These are phyloP conservation scores for Hansenula sp. DNA, from an alignment of 1,139 yeast genomes.

Conservation along the genomic window DNA sequence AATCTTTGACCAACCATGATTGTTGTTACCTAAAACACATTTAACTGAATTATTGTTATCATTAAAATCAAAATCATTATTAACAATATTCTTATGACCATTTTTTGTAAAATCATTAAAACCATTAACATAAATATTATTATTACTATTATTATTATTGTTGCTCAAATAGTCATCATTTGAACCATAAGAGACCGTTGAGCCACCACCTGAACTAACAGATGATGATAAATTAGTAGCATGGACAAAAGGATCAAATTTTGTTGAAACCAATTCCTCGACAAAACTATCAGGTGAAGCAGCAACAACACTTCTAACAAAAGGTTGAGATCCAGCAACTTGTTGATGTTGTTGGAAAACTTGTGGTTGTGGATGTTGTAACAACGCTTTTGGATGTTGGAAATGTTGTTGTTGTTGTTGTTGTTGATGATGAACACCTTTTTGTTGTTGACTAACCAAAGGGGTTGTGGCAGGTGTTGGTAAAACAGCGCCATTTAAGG, in stretches of 20 bases:
- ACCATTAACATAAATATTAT: background rate
- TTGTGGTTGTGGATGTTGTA: conserved; percentile 2
- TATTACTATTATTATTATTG: conserved; percentile 1
- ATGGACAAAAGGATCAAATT: conserved; percentile 7
- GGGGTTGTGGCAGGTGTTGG: background rate
- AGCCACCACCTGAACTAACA: conserved; percentile 18
- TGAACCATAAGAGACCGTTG: conserved; percentile 16
- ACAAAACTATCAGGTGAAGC: conserved; percentile 16
- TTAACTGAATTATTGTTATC: conserved; percentile 8
- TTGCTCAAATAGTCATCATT: background rate
- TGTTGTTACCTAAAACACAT: no score
- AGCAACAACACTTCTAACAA: conserved; percentile 6
- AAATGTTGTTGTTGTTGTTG: background rate
- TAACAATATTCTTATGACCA: conserved; percentile 5
- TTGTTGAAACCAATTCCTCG: conserved; percentile 7
- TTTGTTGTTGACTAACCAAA: background rate
- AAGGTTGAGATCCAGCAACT: background rate
- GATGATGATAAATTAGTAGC: conserved; percentile 17
- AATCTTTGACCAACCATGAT: conserved; percentile 22
- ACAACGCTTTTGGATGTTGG: background rate
- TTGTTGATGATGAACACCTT: background rate
- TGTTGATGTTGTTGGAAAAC: background rate
- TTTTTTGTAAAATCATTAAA: conserved; percentile 6
- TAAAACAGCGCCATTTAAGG: background rate
- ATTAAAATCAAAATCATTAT: background rate